Evolutionary conservation across 1,284 basidiomycete genomes (phyloP).

Genomic region (Ganoderma sp.): DNA sequence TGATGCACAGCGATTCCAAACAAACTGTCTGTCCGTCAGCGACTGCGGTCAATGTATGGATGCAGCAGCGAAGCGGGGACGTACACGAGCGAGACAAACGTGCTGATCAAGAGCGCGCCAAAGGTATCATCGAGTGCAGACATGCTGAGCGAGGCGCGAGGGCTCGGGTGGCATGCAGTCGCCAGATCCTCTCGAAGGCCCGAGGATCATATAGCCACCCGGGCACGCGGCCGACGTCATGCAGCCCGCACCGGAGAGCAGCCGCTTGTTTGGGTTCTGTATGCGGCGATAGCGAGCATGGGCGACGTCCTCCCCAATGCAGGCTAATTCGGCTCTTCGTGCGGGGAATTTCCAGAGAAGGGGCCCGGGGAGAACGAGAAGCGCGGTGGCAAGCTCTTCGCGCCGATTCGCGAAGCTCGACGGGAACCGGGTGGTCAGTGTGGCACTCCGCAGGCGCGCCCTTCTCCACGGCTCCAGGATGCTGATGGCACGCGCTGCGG

Average conservation of each 20-base stretch:
- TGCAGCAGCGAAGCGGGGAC: not conserved
- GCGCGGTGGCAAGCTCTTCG: not conserved
- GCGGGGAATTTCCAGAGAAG: not conserved
- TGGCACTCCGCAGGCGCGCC: not conserved
- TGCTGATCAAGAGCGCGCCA: conserved; percentile 8
- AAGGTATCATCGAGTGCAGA: not conserved
- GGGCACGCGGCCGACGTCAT: not conserved
- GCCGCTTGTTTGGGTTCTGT: not conserved
- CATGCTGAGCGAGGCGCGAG: conserved; percentile 6
- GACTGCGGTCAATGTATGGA: not conserved
- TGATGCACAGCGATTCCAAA: not conserved
- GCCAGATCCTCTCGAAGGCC: not conserved
- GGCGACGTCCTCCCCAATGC: not conserved
- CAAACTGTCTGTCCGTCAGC: not conserved
- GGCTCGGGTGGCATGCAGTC: not conserved
- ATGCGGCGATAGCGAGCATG: not conserved
- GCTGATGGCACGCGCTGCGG: not conserved
- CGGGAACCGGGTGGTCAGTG: not conserved
- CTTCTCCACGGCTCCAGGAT: not conserved
- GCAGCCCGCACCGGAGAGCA: not conserved
- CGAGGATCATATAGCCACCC: conserved; percentile 4
- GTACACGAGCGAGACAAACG: conserved; percentile 5
- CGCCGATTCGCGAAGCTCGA: conserved; percentile 1
- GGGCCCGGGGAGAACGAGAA: conserved; percentile 1
- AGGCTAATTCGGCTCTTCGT: not conserved